These are phyloP conservation scores for Aegle marmelos DNA, from an alignment of 345 rosid species.

Conservation along the genomic window DNA sequence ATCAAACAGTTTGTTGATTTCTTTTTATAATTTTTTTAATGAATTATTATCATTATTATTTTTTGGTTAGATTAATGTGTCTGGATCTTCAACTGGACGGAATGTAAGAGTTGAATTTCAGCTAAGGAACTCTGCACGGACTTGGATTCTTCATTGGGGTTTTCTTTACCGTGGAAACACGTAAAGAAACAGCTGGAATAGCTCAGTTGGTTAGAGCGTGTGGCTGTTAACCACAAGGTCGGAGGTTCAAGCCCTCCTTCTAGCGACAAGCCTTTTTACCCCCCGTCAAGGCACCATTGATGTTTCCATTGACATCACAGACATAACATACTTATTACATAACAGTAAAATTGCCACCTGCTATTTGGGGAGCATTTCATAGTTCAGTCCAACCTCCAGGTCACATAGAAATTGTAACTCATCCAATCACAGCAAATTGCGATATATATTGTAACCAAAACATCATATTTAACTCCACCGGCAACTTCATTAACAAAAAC, in stretches of 20 bases:
- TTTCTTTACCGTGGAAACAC: constrained; percentile 44
- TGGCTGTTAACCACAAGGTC: constrained; percentile 96
- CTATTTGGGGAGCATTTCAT: too few relatives aligned
- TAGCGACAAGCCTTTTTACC: constrained; percentile 27
- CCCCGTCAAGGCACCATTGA: too few relatives aligned
- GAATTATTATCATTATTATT: too few relatives aligned
- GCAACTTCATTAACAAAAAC: background rate
- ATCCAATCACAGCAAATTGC: too few relatives aligned
- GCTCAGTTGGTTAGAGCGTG: constrained; percentile 94
- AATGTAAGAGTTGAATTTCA: constrained; percentile 58
- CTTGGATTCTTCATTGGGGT: constrained; percentile 73
- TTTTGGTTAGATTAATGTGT: constrained; percentile 37
- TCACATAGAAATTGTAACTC: too few relatives aligned
- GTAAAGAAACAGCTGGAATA: constrained; percentile 72
- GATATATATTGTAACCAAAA: background rate
- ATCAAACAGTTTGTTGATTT: constrained; percentile 11
- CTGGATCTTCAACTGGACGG: constrained; percentile 37
- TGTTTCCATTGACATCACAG: too few relatives aligned
- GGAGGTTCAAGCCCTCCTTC: constrained; percentile 85
- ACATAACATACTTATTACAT: too few relatives aligned
- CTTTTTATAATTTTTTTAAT: background rate
- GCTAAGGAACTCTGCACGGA: constrained; percentile 45
- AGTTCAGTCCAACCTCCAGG: too few relatives aligned
- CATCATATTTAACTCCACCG: background rate
- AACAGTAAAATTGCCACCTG: too few relatives aligned